Conservation (phyloP, 2,329 filamentous ascomycete genomes). For the Fusarium devonianum region DNA sequence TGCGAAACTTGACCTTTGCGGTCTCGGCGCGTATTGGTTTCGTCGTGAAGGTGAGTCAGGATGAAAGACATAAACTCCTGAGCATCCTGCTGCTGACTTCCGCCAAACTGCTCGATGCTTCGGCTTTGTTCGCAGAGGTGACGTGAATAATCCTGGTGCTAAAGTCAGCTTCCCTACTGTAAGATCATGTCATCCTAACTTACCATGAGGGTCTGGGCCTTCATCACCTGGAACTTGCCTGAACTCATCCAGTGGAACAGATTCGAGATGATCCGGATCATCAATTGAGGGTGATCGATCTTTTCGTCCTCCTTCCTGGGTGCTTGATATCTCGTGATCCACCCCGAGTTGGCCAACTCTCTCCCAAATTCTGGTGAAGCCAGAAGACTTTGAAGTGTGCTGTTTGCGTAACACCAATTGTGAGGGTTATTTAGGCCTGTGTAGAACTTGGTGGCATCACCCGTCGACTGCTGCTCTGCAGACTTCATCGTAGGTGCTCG, state of each 20-base stretch:
- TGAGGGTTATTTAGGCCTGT: slow-evolving; percentile 81
- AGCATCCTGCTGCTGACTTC: slow-evolving; percentile 84
- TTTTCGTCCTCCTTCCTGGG: slow-evolving; percentile 67
- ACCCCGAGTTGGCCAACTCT: slow-evolving; percentile 65
- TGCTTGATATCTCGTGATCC: slow-evolving; percentile 71
- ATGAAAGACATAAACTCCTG: slow-evolving; percentile 89
- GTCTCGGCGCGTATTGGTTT: slow-evolving; percentile 73
- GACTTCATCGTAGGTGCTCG: slow-evolving; percentile 48
- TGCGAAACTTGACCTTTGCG: slow-evolving; percentile 43
- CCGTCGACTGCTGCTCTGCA: slow-evolving; percentile 56
- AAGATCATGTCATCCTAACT: slow-evolving; percentile 33
- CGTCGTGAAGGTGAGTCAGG: slow-evolving; percentile 81
- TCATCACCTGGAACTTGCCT: slow-evolving; percentile 59
- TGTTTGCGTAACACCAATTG: slow-evolving; percentile 91
- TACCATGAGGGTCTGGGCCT: slow-evolving; percentile 66
- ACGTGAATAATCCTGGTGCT: slow-evolving; percentile 61
- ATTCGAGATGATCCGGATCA: slow-evolving; percentile 66
- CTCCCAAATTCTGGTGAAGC: slow-evolving; percentile 74
- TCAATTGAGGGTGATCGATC: slow-evolving; percentile 62
- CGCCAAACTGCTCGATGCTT: slow-evolving; percentile 64
- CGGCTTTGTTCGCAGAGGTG: slow-evolving; percentile 46
- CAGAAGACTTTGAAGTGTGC: slow-evolving; percentile 83
- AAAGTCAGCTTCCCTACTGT: slow-evolving; percentile 34
- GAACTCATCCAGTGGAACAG: slow-evolving; percentile 64
- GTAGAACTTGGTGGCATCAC: slow-evolving; percentile 38